These are phyloP conservation scores for Hansenula sp. DNA, from an alignment of 1,139 yeast species.

Conservation along the genomic window DNA sequence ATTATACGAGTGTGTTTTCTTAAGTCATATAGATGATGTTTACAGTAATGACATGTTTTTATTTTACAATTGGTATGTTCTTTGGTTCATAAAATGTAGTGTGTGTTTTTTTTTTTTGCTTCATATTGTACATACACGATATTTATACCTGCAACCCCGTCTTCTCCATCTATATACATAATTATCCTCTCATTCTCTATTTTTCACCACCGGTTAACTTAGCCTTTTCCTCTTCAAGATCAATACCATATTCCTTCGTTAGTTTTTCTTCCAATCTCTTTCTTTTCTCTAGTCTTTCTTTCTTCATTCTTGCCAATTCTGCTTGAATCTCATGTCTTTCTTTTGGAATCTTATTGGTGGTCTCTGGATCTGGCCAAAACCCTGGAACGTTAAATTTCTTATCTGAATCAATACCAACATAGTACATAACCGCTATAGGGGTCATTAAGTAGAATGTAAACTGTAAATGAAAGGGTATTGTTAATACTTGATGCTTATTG, in stretches of 20 bases:
- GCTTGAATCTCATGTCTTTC: slow-evolving; percentile 91
- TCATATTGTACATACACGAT: too few relatives aligned
- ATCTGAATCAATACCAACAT: slow-evolving; percentile 87
- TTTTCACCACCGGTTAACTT: slow-evolving; percentile 23
- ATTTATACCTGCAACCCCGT: background rate
- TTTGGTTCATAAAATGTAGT: background rate
- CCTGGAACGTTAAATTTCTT: slow-evolving; percentile 89
- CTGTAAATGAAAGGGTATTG: slow-evolving; percentile 27
- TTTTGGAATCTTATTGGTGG: slow-evolving; percentile 85
- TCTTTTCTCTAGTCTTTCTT: slow-evolving; percentile 71
- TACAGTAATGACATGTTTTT: too few relatives aligned
- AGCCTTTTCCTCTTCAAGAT: slow-evolving; percentile 35
- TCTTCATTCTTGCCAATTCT: slow-evolving; percentile 81
- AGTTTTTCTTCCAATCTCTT: slow-evolving; percentile 71
- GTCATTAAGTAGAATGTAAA: slow-evolving; percentile 83
- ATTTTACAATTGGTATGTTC: too few relatives aligned
- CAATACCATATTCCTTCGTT: slow-evolving; percentile 60
- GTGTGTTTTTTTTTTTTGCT: too few relatives aligned
- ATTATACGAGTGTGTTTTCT: background rate
- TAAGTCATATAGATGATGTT: too few relatives aligned
- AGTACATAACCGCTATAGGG: slow-evolving; percentile 88
- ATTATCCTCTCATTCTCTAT: background rate
- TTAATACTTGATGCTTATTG: background rate
- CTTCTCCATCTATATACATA: slow-evolving; percentile 1
- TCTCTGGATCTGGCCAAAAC: slow-evolving; percentile 95